These are phyloP conservation scores for Carpediemonas membranifera DNA, from an alignment of 78 protist genomes.

Conservation along the genomic window DNA sequence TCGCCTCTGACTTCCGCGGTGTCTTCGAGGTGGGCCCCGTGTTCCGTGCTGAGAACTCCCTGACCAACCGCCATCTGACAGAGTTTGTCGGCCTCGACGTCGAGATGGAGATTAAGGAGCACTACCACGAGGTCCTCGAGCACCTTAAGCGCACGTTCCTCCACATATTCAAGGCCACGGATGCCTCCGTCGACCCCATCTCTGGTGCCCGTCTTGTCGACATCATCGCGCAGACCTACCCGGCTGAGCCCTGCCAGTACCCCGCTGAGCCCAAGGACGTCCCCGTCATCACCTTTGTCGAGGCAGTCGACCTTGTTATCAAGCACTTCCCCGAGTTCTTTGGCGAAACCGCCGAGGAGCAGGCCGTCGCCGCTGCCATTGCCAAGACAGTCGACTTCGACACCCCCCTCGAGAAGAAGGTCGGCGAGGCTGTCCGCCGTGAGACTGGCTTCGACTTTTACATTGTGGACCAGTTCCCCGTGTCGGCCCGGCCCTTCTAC, in stretches of 20 bases:
- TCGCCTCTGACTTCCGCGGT: slow-evolving; percentile 73
- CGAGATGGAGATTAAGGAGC: slow-evolving; percentile 72
- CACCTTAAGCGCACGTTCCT: slow-evolving; percentile 57
- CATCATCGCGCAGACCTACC: slow-evolving; percentile 30
- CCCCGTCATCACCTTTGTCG: slow-evolving; percentile 13
- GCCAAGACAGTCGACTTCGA: background rate
- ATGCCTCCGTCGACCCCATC: slow-evolving; percentile 27
- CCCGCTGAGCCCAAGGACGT: slow-evolving; percentile 40
- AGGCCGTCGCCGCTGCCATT: background rate
- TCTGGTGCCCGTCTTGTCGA: slow-evolving; percentile 35
- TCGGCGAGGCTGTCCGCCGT: slow-evolving; percentile 80
- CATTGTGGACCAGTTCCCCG: slow-evolving; percentile 82
- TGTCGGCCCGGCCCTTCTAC: slow-evolving; percentile 89
- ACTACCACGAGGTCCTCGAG: slow-evolving; percentile 54
- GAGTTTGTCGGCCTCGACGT: slow-evolving; percentile 97
- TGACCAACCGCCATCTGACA: slow-evolving; percentile 92
- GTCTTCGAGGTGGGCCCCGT: slow-evolving; percentile 97
- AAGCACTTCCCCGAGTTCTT: background rate
- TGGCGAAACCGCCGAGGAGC: background rate
- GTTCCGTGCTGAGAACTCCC: slow-evolving; percentile 89
- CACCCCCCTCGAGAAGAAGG: slow-evolving; percentile 58
- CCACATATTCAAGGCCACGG: slow-evolving; percentile 54
- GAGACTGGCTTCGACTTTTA: slow-evolving; percentile 83
- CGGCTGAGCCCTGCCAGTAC: slow-evolving; percentile 53
- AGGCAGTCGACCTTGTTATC: slow-evolving; percentile 24